Conservation (phyloP, 768 basidiomycete species). For the Tremella fuciformis region DNA sequence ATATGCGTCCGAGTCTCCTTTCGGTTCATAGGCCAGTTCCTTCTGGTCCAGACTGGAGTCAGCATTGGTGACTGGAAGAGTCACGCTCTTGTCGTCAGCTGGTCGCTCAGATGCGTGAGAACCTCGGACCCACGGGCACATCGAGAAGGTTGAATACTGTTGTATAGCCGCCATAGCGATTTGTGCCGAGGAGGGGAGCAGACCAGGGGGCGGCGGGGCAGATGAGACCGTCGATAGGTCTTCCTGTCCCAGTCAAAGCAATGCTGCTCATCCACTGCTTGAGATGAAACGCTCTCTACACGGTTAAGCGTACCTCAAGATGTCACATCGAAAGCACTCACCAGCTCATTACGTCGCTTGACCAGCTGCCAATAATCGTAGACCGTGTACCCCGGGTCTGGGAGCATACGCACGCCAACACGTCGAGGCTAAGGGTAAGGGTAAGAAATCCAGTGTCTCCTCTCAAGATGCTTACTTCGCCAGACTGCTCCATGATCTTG, state of each 20-base stretch:
- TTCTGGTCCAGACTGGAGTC: not conserved
- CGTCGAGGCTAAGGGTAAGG: not conserved
- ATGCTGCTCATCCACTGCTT: not conserved
- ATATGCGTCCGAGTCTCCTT: not conserved
- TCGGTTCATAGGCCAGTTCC: not conserved
- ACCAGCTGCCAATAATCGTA: constrained; percentile 8
- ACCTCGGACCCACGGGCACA: constrained; percentile 2
- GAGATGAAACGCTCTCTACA: not conserved
- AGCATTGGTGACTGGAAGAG: not conserved
- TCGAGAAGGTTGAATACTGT: constrained; percentile 4
- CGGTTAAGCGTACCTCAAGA: too few relatives aligned
- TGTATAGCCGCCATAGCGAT: not conserved
- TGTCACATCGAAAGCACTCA: not conserved
- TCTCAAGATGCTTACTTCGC: not conserved
- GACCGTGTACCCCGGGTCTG: constrained; percentile 1
- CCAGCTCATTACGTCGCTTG: not conserved
- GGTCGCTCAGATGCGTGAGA: not conserved
- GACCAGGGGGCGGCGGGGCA: constrained; percentile 7
- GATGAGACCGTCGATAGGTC: constrained; percentile 8
- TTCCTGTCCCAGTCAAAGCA: constrained; percentile 1
- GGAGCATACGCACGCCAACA: constrained; percentile 3
- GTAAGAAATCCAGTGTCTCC: too few relatives aligned
- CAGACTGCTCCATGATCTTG: constrained; percentile 8
- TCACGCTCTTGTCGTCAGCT: not conserved
- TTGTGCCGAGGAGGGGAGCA: constrained; percentile 3